Conservation (phyloP, 169 alveolate genomes). For the Eimeria brunetti region DNA sequence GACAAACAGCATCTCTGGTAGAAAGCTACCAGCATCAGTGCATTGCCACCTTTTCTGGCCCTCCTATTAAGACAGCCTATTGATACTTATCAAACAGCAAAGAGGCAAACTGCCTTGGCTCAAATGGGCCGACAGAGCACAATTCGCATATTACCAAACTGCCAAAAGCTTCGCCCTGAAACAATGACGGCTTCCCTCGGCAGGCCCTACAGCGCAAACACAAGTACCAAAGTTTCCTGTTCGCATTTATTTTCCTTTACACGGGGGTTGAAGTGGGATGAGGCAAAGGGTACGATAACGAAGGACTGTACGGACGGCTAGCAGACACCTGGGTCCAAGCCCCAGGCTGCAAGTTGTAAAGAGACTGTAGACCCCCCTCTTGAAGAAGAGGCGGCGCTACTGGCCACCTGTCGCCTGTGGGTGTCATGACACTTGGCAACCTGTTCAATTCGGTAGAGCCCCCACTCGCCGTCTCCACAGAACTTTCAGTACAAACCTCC, state of each 20-base stretch:
- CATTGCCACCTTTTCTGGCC: background rate
- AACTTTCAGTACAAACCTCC: constrained; percentile 7
- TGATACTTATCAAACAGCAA: background rate
- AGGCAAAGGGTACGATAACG: background rate
- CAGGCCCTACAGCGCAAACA: constrained; percentile 15
- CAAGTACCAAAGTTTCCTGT: background rate
- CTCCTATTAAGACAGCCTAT: background rate
- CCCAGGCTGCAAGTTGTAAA: constrained; percentile 36
- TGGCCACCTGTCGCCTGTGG: constrained; percentile 14
- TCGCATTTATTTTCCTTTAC: background rate
- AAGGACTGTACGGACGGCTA: background rate
- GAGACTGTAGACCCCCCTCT: constrained; percentile 4
- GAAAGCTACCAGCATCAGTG: background rate
- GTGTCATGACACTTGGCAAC: constrained; percentile 13
- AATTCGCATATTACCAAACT: constrained; percentile 15
- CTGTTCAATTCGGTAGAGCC: constrained; percentile 12
- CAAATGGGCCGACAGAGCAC: background rate
- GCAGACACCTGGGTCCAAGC: constrained; percentile 41
- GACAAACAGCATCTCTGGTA: background rate
- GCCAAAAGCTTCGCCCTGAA: constrained; percentile 33
- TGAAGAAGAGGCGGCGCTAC: constrained; percentile 39
- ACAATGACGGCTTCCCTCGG: constrained; percentile 19
- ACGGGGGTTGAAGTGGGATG: background rate
- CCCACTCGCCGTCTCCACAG: constrained; percentile 41
- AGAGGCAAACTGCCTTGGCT: background rate